These are phyloP conservation scores for Citrullus amarus DNA, from an alignment of 306 rosid species.

Conservation along the genomic window DNA sequence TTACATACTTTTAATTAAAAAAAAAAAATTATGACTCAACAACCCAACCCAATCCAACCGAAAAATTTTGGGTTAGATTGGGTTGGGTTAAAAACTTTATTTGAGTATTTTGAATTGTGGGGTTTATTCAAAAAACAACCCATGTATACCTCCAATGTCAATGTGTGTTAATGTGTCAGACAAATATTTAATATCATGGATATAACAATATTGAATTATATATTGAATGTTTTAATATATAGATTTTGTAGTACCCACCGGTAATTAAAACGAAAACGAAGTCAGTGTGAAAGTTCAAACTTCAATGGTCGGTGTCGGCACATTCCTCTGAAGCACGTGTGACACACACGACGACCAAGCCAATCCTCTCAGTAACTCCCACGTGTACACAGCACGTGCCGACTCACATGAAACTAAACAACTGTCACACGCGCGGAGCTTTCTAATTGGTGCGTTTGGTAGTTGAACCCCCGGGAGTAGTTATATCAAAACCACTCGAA, in stretches of 20 bases:
- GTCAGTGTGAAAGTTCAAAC: not conserved
- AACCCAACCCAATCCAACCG: too few species aligned
- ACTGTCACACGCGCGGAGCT: not conserved
- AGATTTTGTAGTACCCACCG: not conserved
- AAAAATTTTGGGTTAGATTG: too few species aligned
- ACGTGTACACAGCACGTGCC: not conserved
- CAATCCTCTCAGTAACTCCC: not conserved
- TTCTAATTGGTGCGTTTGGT: not conserved
- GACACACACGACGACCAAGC: not conserved
- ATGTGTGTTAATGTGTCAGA: too few species aligned
- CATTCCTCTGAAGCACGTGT: not conserved
- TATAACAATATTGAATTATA: too few species aligned
- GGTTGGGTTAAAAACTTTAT: too few species aligned
- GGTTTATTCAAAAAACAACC: too few species aligned
- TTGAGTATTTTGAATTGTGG: too few species aligned
- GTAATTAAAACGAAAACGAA: not conserved
- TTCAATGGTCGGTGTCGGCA: conserved; percentile 1
- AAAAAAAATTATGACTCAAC: too few species aligned
- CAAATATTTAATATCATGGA: too few species aligned
- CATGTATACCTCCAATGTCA: too few species aligned
- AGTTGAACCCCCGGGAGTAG: not conserved
- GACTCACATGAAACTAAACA: not conserved
- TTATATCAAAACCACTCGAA: not conserved
- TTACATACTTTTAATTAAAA: too few species aligned
- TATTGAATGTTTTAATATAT: not conserved